phyloP scores from a whole-genome alignment of 208 protist genomes.

The Crithidia expoeki region DNA sequence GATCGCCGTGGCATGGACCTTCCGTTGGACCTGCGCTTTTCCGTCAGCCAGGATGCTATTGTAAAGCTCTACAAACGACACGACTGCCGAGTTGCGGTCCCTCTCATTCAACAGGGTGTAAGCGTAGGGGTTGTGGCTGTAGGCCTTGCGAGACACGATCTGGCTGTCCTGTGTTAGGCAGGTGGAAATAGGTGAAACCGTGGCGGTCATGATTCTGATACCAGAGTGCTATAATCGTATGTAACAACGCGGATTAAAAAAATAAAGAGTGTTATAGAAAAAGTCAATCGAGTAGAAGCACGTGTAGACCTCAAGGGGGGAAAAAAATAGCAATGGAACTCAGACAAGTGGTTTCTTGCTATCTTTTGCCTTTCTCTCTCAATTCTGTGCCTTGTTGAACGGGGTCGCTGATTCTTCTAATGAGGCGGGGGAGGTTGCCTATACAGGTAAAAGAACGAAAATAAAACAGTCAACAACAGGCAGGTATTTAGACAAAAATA shows the following conservation, averaged over 20 bases:
- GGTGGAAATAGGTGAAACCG: not conserved
- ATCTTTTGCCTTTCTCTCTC: too few species aligned
- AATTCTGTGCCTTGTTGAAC: not conserved
- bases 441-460: not conserved
- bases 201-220: constrained; percentile 13
- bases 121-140: constrained; percentile 59
- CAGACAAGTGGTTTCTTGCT: too few species aligned
- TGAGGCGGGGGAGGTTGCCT: not conserved
- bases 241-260: not conserved
- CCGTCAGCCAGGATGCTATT: not conserved
- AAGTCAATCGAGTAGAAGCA: too few species aligned
- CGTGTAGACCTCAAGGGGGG: too few species aligned
- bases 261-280: too few species aligned
- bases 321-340: too few species aligned
- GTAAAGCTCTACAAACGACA: constrained; percentile 35
- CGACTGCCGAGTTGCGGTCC: constrained; percentile 19
- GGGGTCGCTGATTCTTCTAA: not conserved
- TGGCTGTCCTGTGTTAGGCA: not conserved
- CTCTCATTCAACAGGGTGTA: constrained; percentile 30
- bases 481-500: constrained; percentile 1
- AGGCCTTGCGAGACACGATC: constrained; percentile 18
- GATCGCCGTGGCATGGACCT: constrained; percentile 2
- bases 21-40: not conserved
- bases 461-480: not conserved
- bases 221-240: not conserved